Evolutionary conservation across 352 stramenopile species (phyloP), one percentile per base, ranked within the genome.

Genomic region (Phytophthora macrochlamydospora): DNA sequence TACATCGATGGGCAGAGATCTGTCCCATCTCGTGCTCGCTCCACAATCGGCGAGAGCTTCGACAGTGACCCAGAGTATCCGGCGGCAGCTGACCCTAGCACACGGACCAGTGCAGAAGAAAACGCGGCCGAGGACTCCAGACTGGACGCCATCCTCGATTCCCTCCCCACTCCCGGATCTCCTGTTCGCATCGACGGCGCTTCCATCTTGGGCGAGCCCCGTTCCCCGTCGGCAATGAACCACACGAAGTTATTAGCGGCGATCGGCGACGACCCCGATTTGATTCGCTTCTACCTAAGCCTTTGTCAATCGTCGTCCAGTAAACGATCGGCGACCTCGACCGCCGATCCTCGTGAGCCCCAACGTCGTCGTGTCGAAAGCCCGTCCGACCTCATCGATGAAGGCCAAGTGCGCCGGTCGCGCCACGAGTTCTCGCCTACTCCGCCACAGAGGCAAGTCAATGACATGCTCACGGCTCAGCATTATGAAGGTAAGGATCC

Each of bases 171-270:
- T 11, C 35, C 35, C 35, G 35, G 6, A 40, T 40, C 35, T 6
- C 35, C 35, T 11, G 35, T 11, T 40, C 35, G 35, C 9, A 6
- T 11, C 6, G 38, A 14, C 57, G 35, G 6, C 35, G 9, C 35
- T 40, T 40, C 35, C 9, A 11, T 11, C 6, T 62, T 68, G 12
- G 48, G 61, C 4, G 9, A 54, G 35, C 35, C 35, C 6, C 43
- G n/a, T 1, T 49, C 6, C 35, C 35, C 6, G 35, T 11, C 40
- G 8, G 9, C 12, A 24, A 4, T n/a, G 4, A 7, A 46, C 6
- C 40, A 46, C 40, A 13, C 8, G 6, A 46, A 46, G 12, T 7
- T 46, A 4, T 24, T 46, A 6, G 6, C 40, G 18, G 40, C 40
- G 18, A 46, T 46, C 14, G 8, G 8, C 18, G 14, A 46, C 40